Base-by-base conservation (phyloP, 2,329 filamentous ascomycete genomes). In the Fusarium tupiense region DNA sequence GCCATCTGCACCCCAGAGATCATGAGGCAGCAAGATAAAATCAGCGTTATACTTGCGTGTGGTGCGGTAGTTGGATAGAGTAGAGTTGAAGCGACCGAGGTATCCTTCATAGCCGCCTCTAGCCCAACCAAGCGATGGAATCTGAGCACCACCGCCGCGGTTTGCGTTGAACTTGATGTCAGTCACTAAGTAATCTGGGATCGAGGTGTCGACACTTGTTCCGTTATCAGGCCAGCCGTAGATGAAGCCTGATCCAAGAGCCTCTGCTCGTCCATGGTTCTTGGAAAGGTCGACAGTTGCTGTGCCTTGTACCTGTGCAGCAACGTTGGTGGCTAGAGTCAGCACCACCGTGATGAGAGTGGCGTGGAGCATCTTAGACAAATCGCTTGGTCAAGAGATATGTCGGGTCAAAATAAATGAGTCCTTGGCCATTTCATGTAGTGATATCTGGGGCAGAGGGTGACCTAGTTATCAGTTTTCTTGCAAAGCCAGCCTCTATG, bases 161-260 rank as follows among this genome's bases (percentile, higher is more conserved):
- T 59, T 44, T 7, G 38, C 24, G n/a, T 62, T 62, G 22, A 62
- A 59, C 7, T 59, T 59, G 8, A 62, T 59, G 7, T 6, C 52
- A 1, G 24, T 59, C 0, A 59, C 38, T 0, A 58, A 12, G 2
- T 46, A 19, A 58, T 46, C 38, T 10, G 60, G 50, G 1, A 62
- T 59, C 0, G 60, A 62, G 6, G 19, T 59, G 7, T 58, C 40
- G 1, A 41, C 38, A 5, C 8, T 0, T 0, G 52, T 37, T 0
- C 31, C 31, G 5, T 62, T 62, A 3, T 58, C 52, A 9, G 60
- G 60, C 52, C 52, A 59, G 2, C 60, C 60, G 9, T 62, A 62
- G 31, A 62, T 62, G 13, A 62, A 62, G 0, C 60, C 60, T 38
- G 60, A 62, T 1, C 38, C 60, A 1, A 62, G 40, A 1, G 24